These are phyloP conservation scores for Polygonum maritimum DNA, from an alignment of 148 eudicot genomes.

Conservation along the genomic window DNA sequence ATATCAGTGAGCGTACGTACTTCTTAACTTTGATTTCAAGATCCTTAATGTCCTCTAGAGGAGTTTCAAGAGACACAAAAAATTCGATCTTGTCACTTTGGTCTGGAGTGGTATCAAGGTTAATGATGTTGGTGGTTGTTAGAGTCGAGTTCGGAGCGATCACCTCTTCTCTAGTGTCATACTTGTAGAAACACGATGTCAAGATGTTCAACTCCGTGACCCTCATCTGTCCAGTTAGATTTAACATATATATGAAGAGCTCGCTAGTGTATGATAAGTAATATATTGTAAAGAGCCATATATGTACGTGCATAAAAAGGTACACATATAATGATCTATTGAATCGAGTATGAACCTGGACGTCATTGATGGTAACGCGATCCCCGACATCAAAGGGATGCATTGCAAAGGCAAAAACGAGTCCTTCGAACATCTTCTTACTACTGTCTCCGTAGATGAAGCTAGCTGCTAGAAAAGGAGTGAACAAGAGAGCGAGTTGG, in stretches of 20 bases:
- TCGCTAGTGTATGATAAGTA: too few relatives aligned
- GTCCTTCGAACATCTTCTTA: constrained; percentile 37
- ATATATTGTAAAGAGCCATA: too few relatives aligned
- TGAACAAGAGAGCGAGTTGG: constrained; percentile 27
- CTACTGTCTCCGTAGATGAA: constrained; percentile 38
- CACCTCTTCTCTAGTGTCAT: constrained; percentile 10
- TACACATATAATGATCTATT: too few relatives aligned
- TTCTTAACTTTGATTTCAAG: not conserved
- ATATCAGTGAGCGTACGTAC: not conserved
- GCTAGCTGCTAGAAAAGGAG: constrained; percentile 35
- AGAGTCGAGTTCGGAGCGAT: constrained; percentile 9
- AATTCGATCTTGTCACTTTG: constrained; percentile 8
- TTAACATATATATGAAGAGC: too few relatives aligned
- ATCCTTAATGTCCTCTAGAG: not conserved
- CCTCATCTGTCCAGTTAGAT: constrained; percentile 5
- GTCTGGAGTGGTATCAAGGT: not conserved
- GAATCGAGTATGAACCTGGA: not conserved
- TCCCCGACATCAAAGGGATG: constrained; percentile 47
- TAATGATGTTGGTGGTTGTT: constrained; percentile 5
- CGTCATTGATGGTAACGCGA: constrained; percentile 28
- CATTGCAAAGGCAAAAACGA: constrained; percentile 39
- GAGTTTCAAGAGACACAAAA: not conserved
- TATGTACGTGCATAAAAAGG: too few relatives aligned
- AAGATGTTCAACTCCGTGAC: constrained; percentile 9
- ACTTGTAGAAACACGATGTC: constrained; percentile 1